Base-by-base conservation (phyloP, 208 protist species). In the Herpetomonas samuelpessoai region DNA sequence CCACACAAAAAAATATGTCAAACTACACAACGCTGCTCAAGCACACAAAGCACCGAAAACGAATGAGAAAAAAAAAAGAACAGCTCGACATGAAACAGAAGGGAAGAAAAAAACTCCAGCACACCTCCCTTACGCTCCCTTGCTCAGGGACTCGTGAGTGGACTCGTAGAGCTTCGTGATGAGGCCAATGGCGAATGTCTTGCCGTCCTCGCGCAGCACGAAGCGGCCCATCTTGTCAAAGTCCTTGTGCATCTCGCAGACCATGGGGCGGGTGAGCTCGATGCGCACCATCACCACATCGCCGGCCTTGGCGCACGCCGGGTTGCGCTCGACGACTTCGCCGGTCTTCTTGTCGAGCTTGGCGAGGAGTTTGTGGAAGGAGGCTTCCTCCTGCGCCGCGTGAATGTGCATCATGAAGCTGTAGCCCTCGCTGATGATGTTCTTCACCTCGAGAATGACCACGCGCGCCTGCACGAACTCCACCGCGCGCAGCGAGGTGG, bases 181-280 rank as follows among this genome's bases (percentile, higher is more conserved):
- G 38, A 97, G 81, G 46, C 90, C 92, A 75, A 97, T 92, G 35
- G 89, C 90, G 61, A 96, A 92, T 14, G 92, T 97, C 67, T 88
- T 91, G 45, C 92, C 92, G 30, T 98, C 94, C 30, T 98, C 96
- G 61, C 97, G 92, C 29, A 98, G 65, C 68, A 97, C 98, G 79
- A 99, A 98, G 60, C 97, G 93, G 24, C 97, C 95, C 35, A 99
- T 72, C 71, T 98, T 96, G 55, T 96, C 94, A 71, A 97, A 97
- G 18, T 90, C 84, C 71, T 98, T 91, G 80, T 96, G 97, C 24
- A 77, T 49, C 67, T 98, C 97, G 12, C 98, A 30, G 45, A 96
- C 95, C n/a, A 99, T 57, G 1, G 93, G 60, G 54, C 82, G 64
- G n/a, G 74, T 50, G 14, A 93, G 57, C 70, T 96, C 81, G 26